Conservation (phyloP, 306 rosid genomes). For the Prosopis cineraria region DNA sequence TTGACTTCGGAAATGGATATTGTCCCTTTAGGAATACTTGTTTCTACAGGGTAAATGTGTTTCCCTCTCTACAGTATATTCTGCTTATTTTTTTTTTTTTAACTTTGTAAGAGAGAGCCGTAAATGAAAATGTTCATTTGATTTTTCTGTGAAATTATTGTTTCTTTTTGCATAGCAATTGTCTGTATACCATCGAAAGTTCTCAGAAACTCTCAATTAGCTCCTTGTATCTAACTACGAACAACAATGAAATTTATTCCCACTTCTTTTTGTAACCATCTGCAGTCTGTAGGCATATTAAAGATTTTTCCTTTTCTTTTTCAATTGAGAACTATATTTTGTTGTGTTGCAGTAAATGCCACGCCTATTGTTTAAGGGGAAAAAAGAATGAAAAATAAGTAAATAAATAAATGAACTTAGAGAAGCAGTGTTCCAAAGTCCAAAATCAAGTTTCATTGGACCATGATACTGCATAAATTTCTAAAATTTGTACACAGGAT, state of each 20-base stretch:
- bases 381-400: not conserved
- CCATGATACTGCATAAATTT: not conserved
- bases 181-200: not conserved
- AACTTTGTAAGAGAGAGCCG: not conserved
- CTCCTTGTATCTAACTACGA: conserved; percentile 19
- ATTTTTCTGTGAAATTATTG: conserved; percentile 13
- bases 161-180: not conserved
- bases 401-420: not conserved
- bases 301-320: no score
- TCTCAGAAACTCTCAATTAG: not conserved
- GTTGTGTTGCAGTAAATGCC: no score
- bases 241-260: not conserved
- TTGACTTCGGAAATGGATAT: conserved; percentile 81
- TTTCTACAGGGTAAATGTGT: conserved; percentile 78
- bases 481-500: not conserved
- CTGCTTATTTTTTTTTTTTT: conserved; percentile 4
- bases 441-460: not conserved
- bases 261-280: not conserved
- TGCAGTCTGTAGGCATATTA: not conserved
- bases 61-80: not conserved
- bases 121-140: not conserved
- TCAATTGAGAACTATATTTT: no score
- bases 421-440: not conserved
- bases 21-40: conserved; percentile 88
- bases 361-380: not conserved